Percentiles rank a stretch among this genome's conserved stretches.
phyloP scores from a whole-genome alignment of 2,329 filamentous ascomycete genomes.

The Elsinoe perseae region DNA sequence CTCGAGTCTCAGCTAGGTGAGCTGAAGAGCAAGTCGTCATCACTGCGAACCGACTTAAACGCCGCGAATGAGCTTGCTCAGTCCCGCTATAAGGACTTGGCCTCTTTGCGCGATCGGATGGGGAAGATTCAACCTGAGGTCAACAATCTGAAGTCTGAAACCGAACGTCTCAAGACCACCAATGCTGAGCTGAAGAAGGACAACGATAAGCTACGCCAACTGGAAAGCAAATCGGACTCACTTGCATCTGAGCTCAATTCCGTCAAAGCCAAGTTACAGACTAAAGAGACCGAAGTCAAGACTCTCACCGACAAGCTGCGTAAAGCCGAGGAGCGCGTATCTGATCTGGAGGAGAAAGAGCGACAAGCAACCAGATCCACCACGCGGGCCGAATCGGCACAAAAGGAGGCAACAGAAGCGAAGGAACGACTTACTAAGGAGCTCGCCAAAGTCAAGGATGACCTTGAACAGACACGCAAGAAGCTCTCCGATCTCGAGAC shows the following conservation, averaged over 20 bases:
- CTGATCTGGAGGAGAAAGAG: conserved; percentile 72
- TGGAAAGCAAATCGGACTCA: conserved; percentile 78
- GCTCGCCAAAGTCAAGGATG: conserved; percentile 63
- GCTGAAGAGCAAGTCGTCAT: conserved; percentile 60
- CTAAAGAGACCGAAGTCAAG: conserved; percentile 72
- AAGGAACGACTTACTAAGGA: conserved; percentile 66
- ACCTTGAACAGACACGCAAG: conserved; percentile 50
- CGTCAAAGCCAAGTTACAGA: conserved; percentile 60
- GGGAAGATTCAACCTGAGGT: conserved; percentile 84
- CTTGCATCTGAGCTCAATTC: conserved; percentile 64
- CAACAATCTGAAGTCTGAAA: conserved; percentile 67
- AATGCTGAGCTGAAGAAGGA: conserved; percentile 66
- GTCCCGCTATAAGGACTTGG: conserved; percentile 78
- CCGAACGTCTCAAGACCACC: conserved; percentile 61
- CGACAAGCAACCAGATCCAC: conserved; percentile 67
- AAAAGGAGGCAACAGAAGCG: conserved; percentile 65
- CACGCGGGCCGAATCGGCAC: conserved; percentile 68
- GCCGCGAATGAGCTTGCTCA: conserved; percentile 82
- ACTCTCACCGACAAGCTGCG: conserved; percentile 69
- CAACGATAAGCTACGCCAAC: conserved; percentile 57
- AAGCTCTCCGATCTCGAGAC: conserved; percentile 67
- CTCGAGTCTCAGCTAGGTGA: conserved; percentile 60
- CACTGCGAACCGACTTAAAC: conserved; percentile 72
- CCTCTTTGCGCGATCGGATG: conserved; percentile 68
- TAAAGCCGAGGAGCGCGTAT: conserved; percentile 62